Evolutionary conservation across 1,139 yeast genomes (phyloP), one percentile per base, ranked within the genome.

Genomic region (Taiozyma sp.): DNA sequence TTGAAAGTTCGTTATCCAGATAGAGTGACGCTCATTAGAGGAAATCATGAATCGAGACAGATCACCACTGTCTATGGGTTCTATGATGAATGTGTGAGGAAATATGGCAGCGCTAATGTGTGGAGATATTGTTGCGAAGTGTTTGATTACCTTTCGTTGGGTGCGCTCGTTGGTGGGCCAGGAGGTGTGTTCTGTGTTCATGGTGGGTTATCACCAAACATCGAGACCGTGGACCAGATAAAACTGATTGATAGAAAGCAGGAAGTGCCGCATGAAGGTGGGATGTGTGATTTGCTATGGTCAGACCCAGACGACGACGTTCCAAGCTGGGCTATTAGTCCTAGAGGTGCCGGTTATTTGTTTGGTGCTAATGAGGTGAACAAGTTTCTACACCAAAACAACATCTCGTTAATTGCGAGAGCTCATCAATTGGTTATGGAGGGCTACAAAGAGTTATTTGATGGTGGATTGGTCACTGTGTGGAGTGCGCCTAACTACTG

Each of bases 351-450:
- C 48, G 99, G 99, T 54, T 95, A 87, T 81, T 79, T 96, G 62
- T 84, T 93, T 76, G 90, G 99, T 65, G 81, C 85, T 75, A 80
- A 89, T 68, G 96, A 92, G 64, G 91, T 90, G 43, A 84, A 85
- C 59, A 84, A 84, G 64, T 93, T 93, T 67, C 79, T 89, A 60
- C 90, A 87, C 64, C 76, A 75, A 27, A 93, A 93, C 70, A 86
- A 87, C 61, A 78, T 93, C 57, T 83, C 89, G 58, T 78, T 95
- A 60, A 90, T 95, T 57, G 96, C 98, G 8, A 80, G 99, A 65
- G 99, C 99, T 8, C 99, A 93, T 73, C 99, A 93, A 73, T 79
- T 93, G 68, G 98, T 93, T 43, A 93, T 93, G 99, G 99, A 93
- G 65, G 99, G 99, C 43, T 87, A 85, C 71, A 78, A 89, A 60